Conservation (phyloP, 257 asterid species). For the Gentiana macrophylla region DNA sequence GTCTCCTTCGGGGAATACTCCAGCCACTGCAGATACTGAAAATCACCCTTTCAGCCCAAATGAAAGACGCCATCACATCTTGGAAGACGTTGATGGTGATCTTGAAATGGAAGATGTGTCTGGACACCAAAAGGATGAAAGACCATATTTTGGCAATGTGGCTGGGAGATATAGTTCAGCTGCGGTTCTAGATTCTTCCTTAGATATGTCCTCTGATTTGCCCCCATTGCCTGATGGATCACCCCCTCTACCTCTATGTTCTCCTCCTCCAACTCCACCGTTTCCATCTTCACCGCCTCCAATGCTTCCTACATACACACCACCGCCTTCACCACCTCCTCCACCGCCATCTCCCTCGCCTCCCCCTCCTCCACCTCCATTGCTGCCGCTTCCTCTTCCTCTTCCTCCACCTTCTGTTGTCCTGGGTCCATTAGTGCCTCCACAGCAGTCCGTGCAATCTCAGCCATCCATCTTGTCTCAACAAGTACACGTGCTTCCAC, state of each 20-base stretch:
- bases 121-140: slow-evolving; percentile 61
- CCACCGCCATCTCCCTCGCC: slow-evolving; percentile 28
- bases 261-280: slow-evolving; percentile 89
- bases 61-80: slow-evolving; percentile 69
- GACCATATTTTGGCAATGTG: slow-evolving; percentile 19
- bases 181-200: slow-evolving; percentile 6
- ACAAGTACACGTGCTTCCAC: slow-evolving; percentile 26
- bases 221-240: slow-evolving; percentile 69
- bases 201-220: slow-evolving; percentile 7
- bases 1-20: slow-evolving; percentile 39
- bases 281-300: slow-evolving; percentile 77
- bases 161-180: slow-evolving; percentile 23
- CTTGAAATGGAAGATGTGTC: slow-evolving; percentile 99
- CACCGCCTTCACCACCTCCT: slow-evolving; percentile 30
- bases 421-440: slow-evolving; percentile 9
- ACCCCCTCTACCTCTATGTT: slow-evolving; percentile 74
- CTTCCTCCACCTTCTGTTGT: slow-evolving; percentile 39
- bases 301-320: slow-evolving; percentile 27
- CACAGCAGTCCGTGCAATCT: slow-evolving; percentile 46
- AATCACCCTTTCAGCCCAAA: slow-evolving; percentile 46
- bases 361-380: slow-evolving; percentile 34
- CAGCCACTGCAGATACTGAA: slow-evolving; percentile 45
- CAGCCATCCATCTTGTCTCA: slow-evolving; percentile 46
- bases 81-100: slow-evolving; percentile 96
- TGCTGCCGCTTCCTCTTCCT: slow-evolving; percentile 29